Percentiles rank a stretch among this genome's conserved stretches.
Conservation (phyloP, 257 asterid genomes). For the Linaria vulgaris region DNA sequence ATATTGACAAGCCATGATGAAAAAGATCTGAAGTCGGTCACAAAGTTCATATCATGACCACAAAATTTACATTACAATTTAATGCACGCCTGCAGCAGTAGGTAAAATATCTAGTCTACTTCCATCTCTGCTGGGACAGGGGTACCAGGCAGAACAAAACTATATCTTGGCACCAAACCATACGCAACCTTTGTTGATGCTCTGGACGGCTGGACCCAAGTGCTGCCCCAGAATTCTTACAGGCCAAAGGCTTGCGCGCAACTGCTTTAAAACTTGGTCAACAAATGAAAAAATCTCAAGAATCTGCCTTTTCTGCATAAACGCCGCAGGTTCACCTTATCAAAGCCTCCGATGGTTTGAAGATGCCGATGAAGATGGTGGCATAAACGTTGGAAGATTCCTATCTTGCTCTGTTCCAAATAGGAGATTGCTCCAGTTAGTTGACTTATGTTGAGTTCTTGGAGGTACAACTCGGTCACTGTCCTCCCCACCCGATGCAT, state of each 20-base stretch:
- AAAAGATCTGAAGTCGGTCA: neutral
- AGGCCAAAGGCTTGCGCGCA: neutral
- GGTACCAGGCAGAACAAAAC: neutral
- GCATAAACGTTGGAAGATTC: conserved; percentile 31
- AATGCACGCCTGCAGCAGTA: too few relatives aligned
- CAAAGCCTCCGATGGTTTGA: conserved; percentile 48
- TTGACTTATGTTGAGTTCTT: conserved; percentile 51
- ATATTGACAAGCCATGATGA: conserved; percentile 3
- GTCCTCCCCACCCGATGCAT: conserved; percentile 98
- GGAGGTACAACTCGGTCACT: conserved; percentile 79
- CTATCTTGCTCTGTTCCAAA: conserved; percentile 69
- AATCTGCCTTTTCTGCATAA: conserved; percentile 19
- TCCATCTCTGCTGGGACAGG: neutral
- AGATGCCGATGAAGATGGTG: conserved; percentile 54
- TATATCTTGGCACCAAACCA: neutral
- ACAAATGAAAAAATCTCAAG: conserved; percentile 49
- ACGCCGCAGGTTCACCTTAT: conserved; percentile 22
- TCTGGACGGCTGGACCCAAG: conserved; percentile 21
- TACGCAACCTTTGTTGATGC: conserved; percentile 16
- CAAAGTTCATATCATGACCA: neutral
- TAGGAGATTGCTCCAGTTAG: conserved; percentile 69
- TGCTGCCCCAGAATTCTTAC: conserved; percentile 19
- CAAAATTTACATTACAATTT: conserved; percentile 14
- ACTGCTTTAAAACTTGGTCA: conserved; percentile 24
- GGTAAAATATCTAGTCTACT: neutral